Base-by-base conservation (phyloP, 495 filamentous ascomycete species). In the Trichoderma virens region DNA sequence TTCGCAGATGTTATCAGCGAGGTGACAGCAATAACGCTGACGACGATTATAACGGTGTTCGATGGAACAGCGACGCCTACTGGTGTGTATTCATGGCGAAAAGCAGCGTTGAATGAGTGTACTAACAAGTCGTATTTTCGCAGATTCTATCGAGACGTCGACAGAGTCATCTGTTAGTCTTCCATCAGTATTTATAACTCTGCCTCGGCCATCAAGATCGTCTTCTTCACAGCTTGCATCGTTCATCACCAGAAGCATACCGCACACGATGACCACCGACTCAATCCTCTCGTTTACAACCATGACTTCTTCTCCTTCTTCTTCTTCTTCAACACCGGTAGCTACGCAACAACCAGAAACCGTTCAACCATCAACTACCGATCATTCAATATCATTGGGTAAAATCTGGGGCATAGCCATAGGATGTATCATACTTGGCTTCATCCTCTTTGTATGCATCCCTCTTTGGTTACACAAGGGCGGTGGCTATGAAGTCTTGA, bases 311-410 rank as follows among this genome's bases (percentile, higher is more conserved):
- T 28, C 8, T 32, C 14, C 54, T 16, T 28, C 60, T 9, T 41
- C 59, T 3, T 34, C 64, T 5, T 20, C 61, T 34, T 18, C 56
- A 47, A 62, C 86, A 16, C 70, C 67, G 6, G 74, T 88, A 68
- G 87, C 43, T n/a, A n/a, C 43, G 16, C 16, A 47, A 20, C n/a
- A n/a, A n/a, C n/a, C n/a, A 20, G 20, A 51, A 20, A 25, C 45
- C n/a, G 23, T 3, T 25, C 86, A 67, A 76, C 80, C 69, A 86
- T 83, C 0, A 67, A 76, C 5, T 83, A 85, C 4, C 78, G 86
- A 34, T 87, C 85, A 70, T 86, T 78, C 73, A 88, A 89, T 72
- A 88, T 85, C 72, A 71, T 74, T 78, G 14, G 65, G 69, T 13
- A 39, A 74, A 3, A 84, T 83, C 28, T 78, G 75, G 1, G 81